Evolutionary conservation across 306 rosid species (phyloP).

Genomic region (Quercus mongolica): DNA sequence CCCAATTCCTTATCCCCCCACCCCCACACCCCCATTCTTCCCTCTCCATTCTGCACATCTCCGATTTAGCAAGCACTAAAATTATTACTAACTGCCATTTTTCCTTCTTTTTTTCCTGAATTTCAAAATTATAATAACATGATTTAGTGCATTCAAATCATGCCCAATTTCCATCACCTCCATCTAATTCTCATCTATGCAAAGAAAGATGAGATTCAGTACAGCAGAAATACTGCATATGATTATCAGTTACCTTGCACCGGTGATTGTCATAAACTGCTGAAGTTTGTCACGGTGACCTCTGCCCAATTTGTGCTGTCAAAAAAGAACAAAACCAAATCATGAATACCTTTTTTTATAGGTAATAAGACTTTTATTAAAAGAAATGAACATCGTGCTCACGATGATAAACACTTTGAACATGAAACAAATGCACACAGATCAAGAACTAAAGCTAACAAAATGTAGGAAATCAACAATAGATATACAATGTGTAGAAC

Average conservation of each 20-base stretch:
- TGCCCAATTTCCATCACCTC: neutral
- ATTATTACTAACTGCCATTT: neutral
- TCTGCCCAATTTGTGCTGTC: constrained; percentile 86
- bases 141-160: neutral
- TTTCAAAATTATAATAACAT: neutral
- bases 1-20: no score
- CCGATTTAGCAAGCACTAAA: neutral
- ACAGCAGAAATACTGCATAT: neutral
- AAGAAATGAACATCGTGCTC: no score
- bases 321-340: neutral
- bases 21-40: neutral
- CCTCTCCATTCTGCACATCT: neutral
- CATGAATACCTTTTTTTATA: no score
- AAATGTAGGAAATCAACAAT: no score
- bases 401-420: no score
- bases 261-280: constrained; percentile 90
- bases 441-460: no score
- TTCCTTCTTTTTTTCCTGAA: neutral
- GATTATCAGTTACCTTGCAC: constrained; percentile 65
- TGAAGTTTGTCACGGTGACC: constrained; percentile 95
- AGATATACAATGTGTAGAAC: no score
- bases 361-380: no score
- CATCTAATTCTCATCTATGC: neutral
- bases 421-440: no score
- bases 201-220: neutral